These are phyloP conservation scores for Elaeagnus macrophylla DNA, from an alignment of 306 rosid species.

Conservation along the genomic window DNA sequence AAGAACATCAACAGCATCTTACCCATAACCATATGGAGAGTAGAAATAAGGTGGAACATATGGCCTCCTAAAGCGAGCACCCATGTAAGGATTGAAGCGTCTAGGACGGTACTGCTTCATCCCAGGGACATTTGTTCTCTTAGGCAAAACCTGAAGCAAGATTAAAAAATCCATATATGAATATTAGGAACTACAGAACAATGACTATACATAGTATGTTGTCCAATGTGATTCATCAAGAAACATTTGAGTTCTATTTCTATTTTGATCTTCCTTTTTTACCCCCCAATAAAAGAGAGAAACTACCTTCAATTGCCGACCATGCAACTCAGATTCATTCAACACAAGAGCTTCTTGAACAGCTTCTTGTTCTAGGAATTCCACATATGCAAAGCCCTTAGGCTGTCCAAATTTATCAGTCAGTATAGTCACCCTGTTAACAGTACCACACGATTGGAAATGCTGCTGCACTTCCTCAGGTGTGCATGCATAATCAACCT, in stretches of 20 bases:
- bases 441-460: conserved; percentile 90
- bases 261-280: too few species aligned
- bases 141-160: conserved; percentile 61
- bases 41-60: conserved; percentile 67
- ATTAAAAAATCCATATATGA: background rate
- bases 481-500: conserved; percentile 97
- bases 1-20: conserved; percentile 17
- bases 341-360: conserved; percentile 77
- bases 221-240: background rate
- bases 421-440: conserved; percentile 81
- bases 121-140: conserved; percentile 94
- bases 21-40: conserved; percentile 91
- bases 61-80: conserved; percentile 70
- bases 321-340: conserved; percentile 82
- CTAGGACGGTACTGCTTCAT: conserved; percentile 83
- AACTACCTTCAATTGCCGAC: conserved; percentile 80
- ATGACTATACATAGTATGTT: too few species aligned
- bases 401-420: conserved; percentile 92
- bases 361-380: conserved; percentile 80
- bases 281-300: background rate
- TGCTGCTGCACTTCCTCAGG: conserved; percentile 99
- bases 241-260: background rate
- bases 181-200: background rate
- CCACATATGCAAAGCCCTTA: conserved; percentile 93
- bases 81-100: conserved; percentile 66